Evolutionary conservation across 2,329 filamentous ascomycete genomes (phyloP).

Genomic region (Trichoderma koningiopsis): DNA sequence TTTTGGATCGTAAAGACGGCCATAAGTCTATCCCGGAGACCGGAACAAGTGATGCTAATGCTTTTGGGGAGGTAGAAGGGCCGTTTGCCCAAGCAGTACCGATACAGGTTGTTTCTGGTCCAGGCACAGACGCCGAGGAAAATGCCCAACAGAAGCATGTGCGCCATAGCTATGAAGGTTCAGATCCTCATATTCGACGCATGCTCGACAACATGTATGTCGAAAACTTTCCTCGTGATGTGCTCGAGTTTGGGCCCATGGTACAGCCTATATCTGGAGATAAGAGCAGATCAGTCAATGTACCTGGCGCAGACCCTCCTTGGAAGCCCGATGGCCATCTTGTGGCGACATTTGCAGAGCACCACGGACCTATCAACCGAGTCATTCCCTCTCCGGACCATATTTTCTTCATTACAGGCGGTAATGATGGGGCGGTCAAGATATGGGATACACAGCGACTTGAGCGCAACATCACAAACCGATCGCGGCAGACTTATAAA

Average conservation of each 20-base stretch:
- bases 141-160: conserved; percentile 48
- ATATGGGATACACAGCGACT: conserved; percentile 91
- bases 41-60: conserved; percentile 60
- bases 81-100: conserved; percentile 48
- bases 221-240: conserved; percentile 67
- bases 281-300: conserved; percentile 55
- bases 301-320: conserved; percentile 46
- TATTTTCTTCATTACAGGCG: conserved; percentile 89
- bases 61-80: conserved; percentile 61
- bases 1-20: conserved; percentile 61
- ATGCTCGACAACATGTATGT: conserved; percentile 85
- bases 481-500: conserved; percentile 81
- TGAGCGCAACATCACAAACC: conserved; percentile 86
- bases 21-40: conserved; percentile 62
- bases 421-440: conserved; percentile 87
- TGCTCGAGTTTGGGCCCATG: conserved; percentile 75
- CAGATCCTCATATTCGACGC: conserved; percentile 67
- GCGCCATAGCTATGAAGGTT: conserved; percentile 84
- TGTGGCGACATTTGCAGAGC: conserved; percentile 87
- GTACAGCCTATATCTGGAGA: conserved; percentile 68
- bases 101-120: conserved; percentile 30
- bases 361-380: conserved; percentile 78
- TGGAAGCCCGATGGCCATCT: conserved; percentile 86
- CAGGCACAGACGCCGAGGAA: conserved; percentile 34
- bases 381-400: conserved; percentile 86